Evolutionary conservation across 352 stramenopile species (phyloP), one percentile per base, ranked within the genome.

Genomic region (Phytopythium chamaehyphon): DNA sequence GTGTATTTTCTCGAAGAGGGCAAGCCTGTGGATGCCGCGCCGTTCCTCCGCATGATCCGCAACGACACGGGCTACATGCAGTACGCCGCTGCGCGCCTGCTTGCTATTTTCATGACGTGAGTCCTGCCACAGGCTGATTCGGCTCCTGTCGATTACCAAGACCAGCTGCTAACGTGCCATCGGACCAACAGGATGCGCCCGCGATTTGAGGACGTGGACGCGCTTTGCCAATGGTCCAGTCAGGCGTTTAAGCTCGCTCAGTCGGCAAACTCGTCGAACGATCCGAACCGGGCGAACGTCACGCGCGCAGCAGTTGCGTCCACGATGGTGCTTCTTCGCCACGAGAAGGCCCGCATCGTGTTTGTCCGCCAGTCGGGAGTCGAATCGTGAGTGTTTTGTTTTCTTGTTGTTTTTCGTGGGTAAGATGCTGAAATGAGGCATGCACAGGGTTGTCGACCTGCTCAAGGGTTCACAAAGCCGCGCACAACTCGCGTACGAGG

Each of bases 401-500:
- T 24, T 55, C 45, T 18, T 40, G 12, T 36, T 45, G 5, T 15
- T 16, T 8, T 55, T 38, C 18, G n/a, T 18, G 38, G 16, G 10
- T 38, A 21, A 44, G 23, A 63, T 48, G 9, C 24, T 38, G 44
- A 21, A n/a, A 28, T 43, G 18, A 37, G 40, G 58, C n/a, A 18
- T 56, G 31, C 26, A 42, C 53, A 88, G 64, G 19, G 69, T 89
- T 14, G 80, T 87, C 18, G 78, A 94, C 37, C 54, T 94, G 50
- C 62, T 94, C 31, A 76, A 86, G 63, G 82, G 72, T 54, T 84
- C 75, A 33, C 82, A 94, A 54, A 85, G 82, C 54, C 79, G 82
- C 28, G 90, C 97, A 8, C 96, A 99, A 71, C 85, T 98, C 37
- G 73, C 97, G 5, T 99, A 99, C 68, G 96, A 94, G 59, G 82